A percentile compares a stretch with the other conserved stretches of the same genome.
Conservation (phyloP, 169 alveolate genomes). For the Plasmodium reichenowi region DNA sequence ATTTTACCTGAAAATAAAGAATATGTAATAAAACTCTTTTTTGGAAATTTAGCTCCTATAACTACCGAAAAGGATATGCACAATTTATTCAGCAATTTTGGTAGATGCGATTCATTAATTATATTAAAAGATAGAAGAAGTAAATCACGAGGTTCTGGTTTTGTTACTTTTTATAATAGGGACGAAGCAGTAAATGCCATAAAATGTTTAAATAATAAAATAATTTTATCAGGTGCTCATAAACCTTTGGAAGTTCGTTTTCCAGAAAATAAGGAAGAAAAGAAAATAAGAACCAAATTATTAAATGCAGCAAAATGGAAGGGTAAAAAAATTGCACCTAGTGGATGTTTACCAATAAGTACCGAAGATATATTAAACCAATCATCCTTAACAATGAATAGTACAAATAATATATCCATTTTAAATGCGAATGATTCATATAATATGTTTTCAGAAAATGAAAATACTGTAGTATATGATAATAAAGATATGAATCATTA, state of each 20-base stretch:
- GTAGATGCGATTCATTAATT: slow-evolving; percentile 70
- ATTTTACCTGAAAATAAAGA: slow-evolving; percentile 23
- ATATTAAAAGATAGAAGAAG: slow-evolving; percentile 76
- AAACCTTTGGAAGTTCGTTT: slow-evolving; percentile 76
- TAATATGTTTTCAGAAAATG: slow-evolving; percentile 50
- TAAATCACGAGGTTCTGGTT: slow-evolving; percentile 76
- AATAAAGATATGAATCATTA: slow-evolving; percentile 16
- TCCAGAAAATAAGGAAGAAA: slow-evolving; percentile 74
- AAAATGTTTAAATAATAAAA: slow-evolving; percentile 69
- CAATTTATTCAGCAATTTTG: slow-evolving; percentile 64
- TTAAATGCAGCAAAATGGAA: slow-evolving; percentile 77
- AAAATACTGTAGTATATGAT: slow-evolving; percentile 21
- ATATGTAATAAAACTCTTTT: slow-evolving; percentile 57
- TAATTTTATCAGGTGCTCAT: slow-evolving; percentile 74
- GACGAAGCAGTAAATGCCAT: slow-evolving; percentile 75
- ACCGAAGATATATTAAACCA: slow-evolving; percentile 73
- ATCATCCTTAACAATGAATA: slow-evolving; percentile 31
- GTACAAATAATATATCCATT: slow-evolving; percentile 25
- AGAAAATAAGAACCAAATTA: slow-evolving; percentile 67
- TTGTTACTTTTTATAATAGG: slow-evolving; percentile 74
- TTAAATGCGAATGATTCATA: slow-evolving; percentile 30
- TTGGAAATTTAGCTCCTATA: slow-evolving; percentile 77
- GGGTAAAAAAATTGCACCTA: slow-evolving; percentile 75
- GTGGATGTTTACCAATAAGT: slow-evolving; percentile 70
- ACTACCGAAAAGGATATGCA: slow-evolving; percentile 78